Evolutionary conservation across 2,329 filamentous ascomycete species (phyloP).

Genomic region (Dryadomyces sulphureus): DNA sequence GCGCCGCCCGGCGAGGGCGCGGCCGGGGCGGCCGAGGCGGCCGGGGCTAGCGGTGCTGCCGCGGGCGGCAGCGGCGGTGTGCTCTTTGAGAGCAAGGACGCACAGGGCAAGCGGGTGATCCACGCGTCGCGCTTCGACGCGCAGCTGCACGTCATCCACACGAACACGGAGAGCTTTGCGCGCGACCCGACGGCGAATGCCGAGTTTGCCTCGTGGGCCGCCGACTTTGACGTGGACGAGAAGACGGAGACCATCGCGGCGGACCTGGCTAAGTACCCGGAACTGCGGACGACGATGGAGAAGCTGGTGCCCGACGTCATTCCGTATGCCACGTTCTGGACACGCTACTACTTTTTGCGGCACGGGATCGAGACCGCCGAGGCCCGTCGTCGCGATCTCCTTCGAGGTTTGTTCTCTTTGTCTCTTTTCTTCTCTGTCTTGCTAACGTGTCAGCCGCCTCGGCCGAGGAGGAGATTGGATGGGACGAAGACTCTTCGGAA

Average conservation of each 20-base stretch:
- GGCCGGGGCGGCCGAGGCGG: slow-evolving; percentile 28
- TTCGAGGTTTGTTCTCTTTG: slow-evolving; percentile 55
- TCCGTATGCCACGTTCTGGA: slow-evolving; percentile 86
- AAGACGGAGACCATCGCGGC: slow-evolving; percentile 72
- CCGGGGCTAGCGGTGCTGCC: slow-evolving; percentile 13
- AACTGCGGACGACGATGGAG: slow-evolving; percentile 83
- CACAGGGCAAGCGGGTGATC: slow-evolving; percentile 79
- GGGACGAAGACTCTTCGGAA: slow-evolving; percentile 52
- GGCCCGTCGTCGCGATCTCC: slow-evolving; percentile 68
- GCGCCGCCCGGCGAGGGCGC: slow-evolving; percentile 48
- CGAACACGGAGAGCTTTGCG: slow-evolving; percentile 64
- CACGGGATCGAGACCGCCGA: slow-evolving; percentile 91
- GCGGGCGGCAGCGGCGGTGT: slow-evolving; percentile 40
- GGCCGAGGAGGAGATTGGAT: slow-evolving; percentile 55
- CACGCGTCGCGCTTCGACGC: slow-evolving; percentile 91
- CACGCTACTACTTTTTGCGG: slow-evolving; percentile 85
- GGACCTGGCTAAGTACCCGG: slow-evolving; percentile 75
- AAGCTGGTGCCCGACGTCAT: slow-evolving; percentile 85
- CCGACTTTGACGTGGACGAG: slow-evolving; percentile 62
- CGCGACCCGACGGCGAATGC: slow-evolving; percentile 57
- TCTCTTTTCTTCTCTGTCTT: slow-evolving; percentile 2
- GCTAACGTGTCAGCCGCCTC: slow-evolving; percentile 41
- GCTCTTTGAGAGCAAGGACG: slow-evolving; percentile 88
- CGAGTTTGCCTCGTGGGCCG: slow-evolving; percentile 61
- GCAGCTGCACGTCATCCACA: slow-evolving; percentile 90